Base-by-base conservation (phyloP, 768 basidiomycete genomes). In the Suillus alpinus region DNA sequence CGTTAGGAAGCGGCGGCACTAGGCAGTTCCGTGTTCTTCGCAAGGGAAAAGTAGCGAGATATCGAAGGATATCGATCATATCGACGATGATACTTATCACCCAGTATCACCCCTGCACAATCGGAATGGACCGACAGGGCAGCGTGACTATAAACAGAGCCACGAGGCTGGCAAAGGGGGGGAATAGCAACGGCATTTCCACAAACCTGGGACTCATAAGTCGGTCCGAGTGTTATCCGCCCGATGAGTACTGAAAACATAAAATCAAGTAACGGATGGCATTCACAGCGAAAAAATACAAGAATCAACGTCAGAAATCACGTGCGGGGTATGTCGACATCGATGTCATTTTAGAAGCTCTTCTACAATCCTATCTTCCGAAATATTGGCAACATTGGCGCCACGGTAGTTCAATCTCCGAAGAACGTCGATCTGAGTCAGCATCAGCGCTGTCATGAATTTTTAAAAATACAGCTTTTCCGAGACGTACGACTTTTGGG, bases 391-490 rank as follows among this genome's bases (percentile, higher is more conserved):
- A 50, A 89, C 86, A 70, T 94, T 95, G 18, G 84, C 77, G 29
- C 94, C 86, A 8, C 94, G 86, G 76, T 96, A 96, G 73, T 96
- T 95, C 70, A 95, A 71, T 68, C 92, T 81, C 65, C 89, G 84
- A 62, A 96, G 81, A n/a, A 88, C 90, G 69, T 94, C 94, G 62
- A 95, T 92, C 92, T 95, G 57, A 26, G 53, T 40, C 14, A 10
- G 55, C 59, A 47, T 65, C 47, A 62, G 31, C n/a, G 32, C 31
- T 20, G 58, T 58, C 44, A 62, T 49, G 44, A 18, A 47, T 32
- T 16, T 16, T 13, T 12, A 26, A 50, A 59, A 58, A 40, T 26
- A 43, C 8, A 14, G 29, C 18, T 43, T 20, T 34, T 7, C 23
- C 23, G 26, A 31, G 56, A 88, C 92, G 69, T 74, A 97, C 95